Evolutionary conservation across 2,329 filamentous ascomycete genomes (phyloP).

Genomic region (Trichothecium sympodiale): DNA sequence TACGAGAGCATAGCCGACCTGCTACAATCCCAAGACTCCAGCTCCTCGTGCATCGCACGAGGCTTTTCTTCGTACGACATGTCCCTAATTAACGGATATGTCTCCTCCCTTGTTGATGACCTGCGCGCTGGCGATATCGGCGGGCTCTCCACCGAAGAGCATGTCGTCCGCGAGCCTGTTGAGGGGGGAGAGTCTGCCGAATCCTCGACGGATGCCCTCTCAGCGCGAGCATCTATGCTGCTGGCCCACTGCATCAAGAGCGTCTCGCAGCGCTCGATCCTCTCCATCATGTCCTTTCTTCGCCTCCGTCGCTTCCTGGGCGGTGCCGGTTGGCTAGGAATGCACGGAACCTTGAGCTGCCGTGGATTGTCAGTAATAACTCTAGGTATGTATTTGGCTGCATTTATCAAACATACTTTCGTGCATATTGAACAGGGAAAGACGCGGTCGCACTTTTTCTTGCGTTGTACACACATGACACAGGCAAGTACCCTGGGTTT

Average conservation of each 20-base stretch:
- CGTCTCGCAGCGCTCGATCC: conserved; percentile 13
- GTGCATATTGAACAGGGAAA: conserved; percentile 18
- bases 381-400: background rate
- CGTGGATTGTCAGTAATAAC: background rate
- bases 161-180: too few relatives aligned
- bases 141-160: too few relatives aligned
- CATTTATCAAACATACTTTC: conserved; percentile 9
- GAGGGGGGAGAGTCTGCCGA: too few relatives aligned
- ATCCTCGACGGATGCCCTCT: too few relatives aligned
- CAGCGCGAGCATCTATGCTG: too few relatives aligned
- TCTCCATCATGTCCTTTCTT: conserved; percentile 16
- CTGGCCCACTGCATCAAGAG: conserved; percentile 10
- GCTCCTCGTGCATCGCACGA: too few relatives aligned
- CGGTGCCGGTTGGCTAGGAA: conserved; percentile 16
- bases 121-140: too few relatives aligned
- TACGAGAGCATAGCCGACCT: too few relatives aligned
- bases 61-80: too few relatives aligned
- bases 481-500: conserved; percentile 10
- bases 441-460: conserved; percentile 21
- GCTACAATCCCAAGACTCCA: too few relatives aligned
- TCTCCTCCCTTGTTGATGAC: too few relatives aligned
- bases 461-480: conserved; percentile 19
- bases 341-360: conserved; percentile 14
- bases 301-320: conserved; percentile 17
- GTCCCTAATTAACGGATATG: too few relatives aligned